These are phyloP conservation scores for Blastobotrys capitulatus DNA, from an alignment of 1,139 yeast species.

Conservation along the genomic window DNA sequence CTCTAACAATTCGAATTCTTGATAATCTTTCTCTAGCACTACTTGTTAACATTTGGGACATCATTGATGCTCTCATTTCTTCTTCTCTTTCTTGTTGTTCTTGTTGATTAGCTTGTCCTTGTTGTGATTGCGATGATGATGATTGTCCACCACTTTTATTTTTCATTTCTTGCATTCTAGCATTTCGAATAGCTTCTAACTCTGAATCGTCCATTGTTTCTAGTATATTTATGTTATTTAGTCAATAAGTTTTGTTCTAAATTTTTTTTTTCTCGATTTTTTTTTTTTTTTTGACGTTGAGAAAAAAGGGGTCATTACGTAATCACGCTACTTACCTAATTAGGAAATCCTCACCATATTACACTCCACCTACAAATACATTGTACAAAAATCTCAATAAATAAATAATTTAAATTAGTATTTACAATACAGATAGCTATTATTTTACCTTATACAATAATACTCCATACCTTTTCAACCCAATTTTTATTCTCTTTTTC, in stretches of 20 bases:
- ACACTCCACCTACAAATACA: no score
- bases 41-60: slow-evolving; percentile 70
- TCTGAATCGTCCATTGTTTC: slow-evolving; percentile 56
- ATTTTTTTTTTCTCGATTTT: neutral
- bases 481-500: slow-evolving; percentile 12
- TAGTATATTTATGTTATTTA: neutral
- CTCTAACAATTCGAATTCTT: slow-evolving; percentile 81
- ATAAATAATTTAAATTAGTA: no score
- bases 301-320: no score
- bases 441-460: slow-evolving; percentile 5
- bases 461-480: slow-evolving; percentile 15
- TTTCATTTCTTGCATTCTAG: slow-evolving; percentile 79
- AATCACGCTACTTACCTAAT: no score
- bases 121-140: neutral
- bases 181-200: slow-evolving; percentile 81
- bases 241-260: no score
- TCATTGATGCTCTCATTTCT: slow-evolving; percentile 35
- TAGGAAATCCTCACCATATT: no score
- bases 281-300: no score
- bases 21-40: slow-evolving; percentile 84
- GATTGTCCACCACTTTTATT: slow-evolving; percentile 26
- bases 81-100: slow-evolving; percentile 22
- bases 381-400: no score
- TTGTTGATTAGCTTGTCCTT: slow-evolving; percentile 8
- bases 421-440: no score